Evolutionary conservation across 257 asterid species (phyloP), one percentile per base, ranked within the genome.

Genomic region (Misopates orontium): DNA sequence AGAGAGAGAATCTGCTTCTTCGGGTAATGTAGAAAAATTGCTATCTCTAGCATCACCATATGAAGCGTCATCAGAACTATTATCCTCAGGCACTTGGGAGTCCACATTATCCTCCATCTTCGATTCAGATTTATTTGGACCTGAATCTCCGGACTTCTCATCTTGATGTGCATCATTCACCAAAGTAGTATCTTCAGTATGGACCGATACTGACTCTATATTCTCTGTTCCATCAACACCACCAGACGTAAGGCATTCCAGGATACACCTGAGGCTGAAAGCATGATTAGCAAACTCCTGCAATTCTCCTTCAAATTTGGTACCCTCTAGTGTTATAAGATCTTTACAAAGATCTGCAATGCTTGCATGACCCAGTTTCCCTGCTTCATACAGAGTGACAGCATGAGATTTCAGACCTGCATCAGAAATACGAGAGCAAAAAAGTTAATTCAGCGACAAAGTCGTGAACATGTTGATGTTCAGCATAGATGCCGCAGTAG

Each of bases 221-320:
- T 67, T 79, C 48, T 71, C 88, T 55, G 59, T 81, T 68, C 67
- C 88, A 51, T 82, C 86, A 72, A 68, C 70, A 60, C 97, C 99
- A 56, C 99, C 99, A 40, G 97, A 94, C 40, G 86, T 82, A 67
- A 94, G 84, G 78, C 99, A 94, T 80, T 94, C 96, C 78, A 94
- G 84, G 74, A 90, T 77, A 79, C 96, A 86, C 55, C 99, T 84
- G 57, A 94, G 88, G 72, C 99, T 94, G 83, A 94, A 94, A 56
- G 99, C 99, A 79, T 94, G 99, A 80, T 94, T 85, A 64, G 99
- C 97, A 61, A 94, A 94, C 78, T 94, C 97, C 85, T 90, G 97
- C 71, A 94, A 80, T 70, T 94, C 99, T 61, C 99, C 99, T 85
- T 94, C 99, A 77, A 90, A 94, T 80, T 87, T 94, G 70, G 95